A percentile compares a stretch with the other conserved stretches of the same genome.
Evolutionary conservation across 495 filamentous ascomycete species (phyloP).

Genomic region (Chaetomium fimeti): DNA sequence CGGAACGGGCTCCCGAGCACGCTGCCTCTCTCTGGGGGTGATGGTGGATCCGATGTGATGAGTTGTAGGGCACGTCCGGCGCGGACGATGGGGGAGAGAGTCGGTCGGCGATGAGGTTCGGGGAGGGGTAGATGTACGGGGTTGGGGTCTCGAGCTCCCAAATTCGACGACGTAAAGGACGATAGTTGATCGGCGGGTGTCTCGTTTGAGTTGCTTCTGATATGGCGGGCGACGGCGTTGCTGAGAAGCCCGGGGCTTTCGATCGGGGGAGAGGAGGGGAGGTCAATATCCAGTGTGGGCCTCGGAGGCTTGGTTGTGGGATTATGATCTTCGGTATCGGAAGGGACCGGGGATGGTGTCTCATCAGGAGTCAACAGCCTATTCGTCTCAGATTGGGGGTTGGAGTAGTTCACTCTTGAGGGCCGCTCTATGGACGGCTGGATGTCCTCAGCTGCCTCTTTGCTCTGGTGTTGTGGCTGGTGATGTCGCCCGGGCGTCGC

Average conservation of each 20-base stretch:
- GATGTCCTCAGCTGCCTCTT: conserved; percentile 25
- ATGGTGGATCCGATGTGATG: conserved; percentile 53
- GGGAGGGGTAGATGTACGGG: conserved; percentile 26
- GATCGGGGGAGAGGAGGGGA: conserved; percentile 39
- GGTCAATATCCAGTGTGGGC: conserved; percentile 20
- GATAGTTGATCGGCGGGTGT: conserved; percentile 34
- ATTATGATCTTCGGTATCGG: conserved; percentile 24
- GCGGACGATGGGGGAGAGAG: conserved; percentile 53
- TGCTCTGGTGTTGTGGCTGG: conserved; percentile 10
- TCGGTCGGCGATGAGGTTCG: conserved; percentile 36
- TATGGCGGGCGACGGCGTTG: conserved; percentile 18
- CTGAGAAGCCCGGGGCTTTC: conserved; percentile 8
- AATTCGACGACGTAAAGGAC: conserved; percentile 20
- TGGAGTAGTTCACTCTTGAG: conserved; percentile 39
- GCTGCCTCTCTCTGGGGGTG: conserved; percentile 45
- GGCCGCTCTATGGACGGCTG: conserved; percentile 41
- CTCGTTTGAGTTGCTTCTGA: conserved; percentile 32
- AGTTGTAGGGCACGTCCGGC: conserved; percentile 51
- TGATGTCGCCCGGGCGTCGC: conserved; percentile 45
- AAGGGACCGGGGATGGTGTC: conserved; percentile 50
- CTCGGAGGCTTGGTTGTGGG: conserved; percentile 2
- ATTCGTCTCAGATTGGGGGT: conserved; percentile 38
- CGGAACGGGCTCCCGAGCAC: conserved; percentile 54
- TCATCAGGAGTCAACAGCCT: conserved; percentile 56
- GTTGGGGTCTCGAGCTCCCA: conserved; percentile 17